Base-by-base conservation (phyloP, 73 alveolate genomes). In the Blepharisma japonicum region DNA sequence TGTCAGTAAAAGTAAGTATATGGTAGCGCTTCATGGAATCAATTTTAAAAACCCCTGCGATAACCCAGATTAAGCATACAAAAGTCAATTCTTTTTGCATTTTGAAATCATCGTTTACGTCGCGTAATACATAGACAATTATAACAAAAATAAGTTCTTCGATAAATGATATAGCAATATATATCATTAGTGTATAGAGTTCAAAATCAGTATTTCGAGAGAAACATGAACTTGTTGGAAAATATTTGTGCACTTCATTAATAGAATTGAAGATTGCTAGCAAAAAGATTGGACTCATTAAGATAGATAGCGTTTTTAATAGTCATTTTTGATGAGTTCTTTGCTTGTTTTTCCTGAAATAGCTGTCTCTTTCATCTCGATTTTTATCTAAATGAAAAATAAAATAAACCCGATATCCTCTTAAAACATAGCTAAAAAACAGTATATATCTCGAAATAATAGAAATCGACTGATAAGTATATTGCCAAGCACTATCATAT, bases 331-430 rank as follows among this genome's bases (percentile, higher is more conserved):
- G 74, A 3, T 39, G 47, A 14, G 74, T 9, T 61, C 74, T 61
- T 20, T 61, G 74, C 2, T 14, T 61, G 48, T 61, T 61, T 25
- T 14, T 25, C 14, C 23, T 61, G 23, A 61, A 61, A 61, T 14
- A 61, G 23, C 74, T 61, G 74, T 61, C 74, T 14, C 18, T 25
- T 25, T 61, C 74, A 25, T 61, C 74, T 61, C 39, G n/a, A 14
- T 61, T n/a, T n/a, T 61, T 61, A n/a, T 61, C 74, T 11, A 61
- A 25, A 25, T 61, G 14, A 61, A 61, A 61, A 9, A 61, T 61
- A 61, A 61, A 61, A 61, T 61, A 61, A 61, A 61, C 49, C 11
- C 74, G 39, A 25, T 61, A 61, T 8, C 74, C 14, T 14, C 74
- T 14, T 9, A 61, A 39, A n/a, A 61, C 47, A 25, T 61, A 61